Conservation (phyloP, 1,284 basidiomycete species). For the Malassezia sympodialis region DNA sequence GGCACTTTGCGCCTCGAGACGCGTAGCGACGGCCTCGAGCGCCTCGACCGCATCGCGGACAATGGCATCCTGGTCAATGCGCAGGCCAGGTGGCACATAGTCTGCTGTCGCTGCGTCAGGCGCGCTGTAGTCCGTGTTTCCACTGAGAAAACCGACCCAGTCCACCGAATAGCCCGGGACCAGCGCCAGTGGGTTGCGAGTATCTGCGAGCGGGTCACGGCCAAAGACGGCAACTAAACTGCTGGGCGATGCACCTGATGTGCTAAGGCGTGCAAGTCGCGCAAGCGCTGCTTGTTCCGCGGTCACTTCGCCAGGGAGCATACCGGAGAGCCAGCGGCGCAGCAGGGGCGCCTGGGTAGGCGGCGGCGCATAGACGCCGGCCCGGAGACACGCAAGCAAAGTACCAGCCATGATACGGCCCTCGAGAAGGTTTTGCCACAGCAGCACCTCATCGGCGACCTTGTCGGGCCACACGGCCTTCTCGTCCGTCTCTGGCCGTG, state of each 20-base stretch:
- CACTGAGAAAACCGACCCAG: slow-evolving; percentile 10
- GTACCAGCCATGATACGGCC: slow-evolving; percentile 11
- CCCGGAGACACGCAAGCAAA: not conserved
- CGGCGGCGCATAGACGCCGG: slow-evolving; percentile 2
- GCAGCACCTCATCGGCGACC: not conserved
- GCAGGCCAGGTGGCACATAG: not conserved
- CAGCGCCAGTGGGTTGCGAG: slow-evolving; percentile 9
- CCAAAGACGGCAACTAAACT: slow-evolving; percentile 6
- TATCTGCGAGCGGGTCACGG: not conserved
- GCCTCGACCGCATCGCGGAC: slow-evolving; percentile 2
- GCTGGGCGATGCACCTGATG: slow-evolving; percentile 5
- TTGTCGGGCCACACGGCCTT: slow-evolving; percentile 13
- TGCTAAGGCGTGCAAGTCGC: not conserved
- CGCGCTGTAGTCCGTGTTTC: slow-evolving; percentile 3
- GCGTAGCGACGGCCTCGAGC: slow-evolving; percentile 5
- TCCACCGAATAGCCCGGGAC: slow-evolving; percentile 13
- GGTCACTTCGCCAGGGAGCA: slow-evolving; percentile 5
- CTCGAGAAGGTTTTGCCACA: slow-evolving; percentile 11
- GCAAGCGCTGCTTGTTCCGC: slow-evolving; percentile 7
- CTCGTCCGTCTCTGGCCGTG: slow-evolving; percentile 22
- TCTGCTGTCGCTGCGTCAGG: not conserved
- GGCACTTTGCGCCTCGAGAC: slow-evolving; percentile 1
- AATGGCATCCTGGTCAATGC: slow-evolving; percentile 7
- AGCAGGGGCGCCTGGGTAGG: not conserved
- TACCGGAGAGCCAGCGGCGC: not conserved